Base-by-base conservation (phyloP, 108 stramenopile species). In the Ochromonas danica region DNA sequence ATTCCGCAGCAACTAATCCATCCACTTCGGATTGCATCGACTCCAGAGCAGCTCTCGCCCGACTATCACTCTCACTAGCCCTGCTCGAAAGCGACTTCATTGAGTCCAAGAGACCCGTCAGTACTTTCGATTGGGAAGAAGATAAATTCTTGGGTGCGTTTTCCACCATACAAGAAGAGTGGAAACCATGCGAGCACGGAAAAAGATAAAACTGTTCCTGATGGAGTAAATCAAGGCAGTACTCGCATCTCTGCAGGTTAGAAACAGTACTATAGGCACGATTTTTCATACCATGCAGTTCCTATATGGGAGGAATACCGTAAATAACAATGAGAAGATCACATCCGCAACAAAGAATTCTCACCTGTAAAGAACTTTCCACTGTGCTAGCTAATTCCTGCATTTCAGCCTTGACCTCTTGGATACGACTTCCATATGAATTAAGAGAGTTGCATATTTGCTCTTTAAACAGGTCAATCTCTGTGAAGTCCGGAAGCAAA, bases 111-210 rank as follows among this genome's bases (percentile, higher is more conserved):
- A 85, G 74, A 0, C 62, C 41, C 0, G 22, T 27, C 0, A 85
- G 62, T 0, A 79, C 80, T 0, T 60, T 1, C 22, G 39, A 83
- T 31, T 83, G 83, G 30, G 51, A 42, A 14, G 61, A 25, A 3
- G 71, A 74, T 38, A 86, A 71, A 43, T 84, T 62, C n/a, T 71
- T 75, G 14, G 67, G 81, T 39, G 81, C 79, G 45, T 85, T 39
- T 10, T 79, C 63, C 60, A 78, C 0, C 30, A 86, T 71, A 67
- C 86, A 86, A 60, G 81, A n/a, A 42, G 61, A 79, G 81, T 86
- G 86, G 79, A 86, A 86, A 51, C 83, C 84, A 79, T 86, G 86
- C 40, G 42, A 28, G 72, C 86, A 86, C 0, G 86, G 86, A 62
- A 86, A 86, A 31, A 86, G 43, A 81, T 86, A 86, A 40, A 86